Base-by-base conservation (phyloP, 164 flowering plant species). In the Taxillus chinensis region DNA sequence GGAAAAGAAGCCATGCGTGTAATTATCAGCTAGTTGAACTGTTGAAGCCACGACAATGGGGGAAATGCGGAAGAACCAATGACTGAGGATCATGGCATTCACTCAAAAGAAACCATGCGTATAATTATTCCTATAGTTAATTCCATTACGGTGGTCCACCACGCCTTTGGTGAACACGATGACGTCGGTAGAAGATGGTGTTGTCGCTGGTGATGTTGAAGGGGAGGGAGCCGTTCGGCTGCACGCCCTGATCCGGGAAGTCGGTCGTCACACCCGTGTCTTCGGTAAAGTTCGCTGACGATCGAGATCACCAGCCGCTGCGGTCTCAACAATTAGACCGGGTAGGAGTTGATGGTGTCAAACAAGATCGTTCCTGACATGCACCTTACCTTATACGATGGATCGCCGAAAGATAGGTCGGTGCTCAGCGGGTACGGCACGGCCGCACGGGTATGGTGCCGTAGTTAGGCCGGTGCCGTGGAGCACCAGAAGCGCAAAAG, bases 351-450 rank as follows among this genome's bases (percentile, higher is more conserved):
- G 51, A 69, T 48, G 1, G 80, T 67, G 40, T 64, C 70, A 48
- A 80, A 74, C 9, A 13, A 5, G 60, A 76, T 79, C 2, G 73
- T 48, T 16, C 69, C 66, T 38, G 62, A 17, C 61, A 60, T 55
- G 75, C 87, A 83, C 17, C 70, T 68, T 64, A 83, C 56, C 54
- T 71, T 73, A 77, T 83, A 83, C 1, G 62, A 27, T 39, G 64
- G 87, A 73, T 81, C 78, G 16, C 83, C 85, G 71, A 85, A 81
- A 53, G 39, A 49, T 17, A 78, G 63, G 38, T 49, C 63, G 11
- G 87, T 81, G 77, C 82, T 77, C 27, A 83, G 78, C 3, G 87
- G 87, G 74, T 77, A 83, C 2, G 85, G 87, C 7, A 83, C 78
- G 0, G 77, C 17, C 41, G 72, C 70, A 64, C 58, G 2, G 58